Percentiles rank a stretch among this genome's conserved stretches.
Conservation (phyloP, 495 filamentous ascomycete species). For the Bryoglossum gracile region DNA sequence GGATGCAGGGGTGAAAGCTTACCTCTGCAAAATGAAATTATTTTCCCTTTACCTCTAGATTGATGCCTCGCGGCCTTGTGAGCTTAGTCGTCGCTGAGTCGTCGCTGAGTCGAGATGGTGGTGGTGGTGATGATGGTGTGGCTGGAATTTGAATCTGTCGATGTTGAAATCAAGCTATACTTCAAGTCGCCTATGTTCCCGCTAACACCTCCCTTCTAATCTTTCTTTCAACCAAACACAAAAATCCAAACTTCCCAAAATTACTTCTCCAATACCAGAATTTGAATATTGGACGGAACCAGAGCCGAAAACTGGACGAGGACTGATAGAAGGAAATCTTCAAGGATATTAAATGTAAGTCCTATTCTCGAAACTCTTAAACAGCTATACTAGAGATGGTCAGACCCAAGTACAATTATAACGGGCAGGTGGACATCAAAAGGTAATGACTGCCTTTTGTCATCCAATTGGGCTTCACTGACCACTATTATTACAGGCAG, state of each 20-base stretch:
- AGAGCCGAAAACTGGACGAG: background rate
- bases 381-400: slow-evolving; percentile 18
- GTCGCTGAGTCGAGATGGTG: too few relatives aligned
- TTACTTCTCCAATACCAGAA: too few relatives aligned
- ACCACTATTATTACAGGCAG: slow-evolving; percentile 26
- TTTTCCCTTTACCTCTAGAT: too few relatives aligned
- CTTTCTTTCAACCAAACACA: background rate
- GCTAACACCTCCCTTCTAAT: background rate
- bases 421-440: background rate
- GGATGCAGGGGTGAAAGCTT: too few relatives aligned
- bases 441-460: slow-evolving; percentile 5
- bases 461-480: slow-evolving; percentile 21
- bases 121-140: background rate
- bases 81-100: background rate
- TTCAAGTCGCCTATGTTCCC: too few relatives aligned
- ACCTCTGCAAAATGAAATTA: too few relatives aligned
- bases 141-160: background rate
- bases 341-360: too few relatives aligned
- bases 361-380: too few relatives aligned
- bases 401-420: slow-evolving; percentile 13
- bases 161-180: background rate
- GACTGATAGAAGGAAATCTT: background rate
- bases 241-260: background rate
- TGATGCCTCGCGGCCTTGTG: too few relatives aligned
- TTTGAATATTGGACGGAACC: slow-evolving; percentile 1